Percentiles rank a stretch among this genome's conserved stretches.
These are phyloP conservation scores for Xylariomycetidae sp. DNA, from an alignment of 2,329 filamentous ascomycete species.

Conservation along the genomic window DNA sequence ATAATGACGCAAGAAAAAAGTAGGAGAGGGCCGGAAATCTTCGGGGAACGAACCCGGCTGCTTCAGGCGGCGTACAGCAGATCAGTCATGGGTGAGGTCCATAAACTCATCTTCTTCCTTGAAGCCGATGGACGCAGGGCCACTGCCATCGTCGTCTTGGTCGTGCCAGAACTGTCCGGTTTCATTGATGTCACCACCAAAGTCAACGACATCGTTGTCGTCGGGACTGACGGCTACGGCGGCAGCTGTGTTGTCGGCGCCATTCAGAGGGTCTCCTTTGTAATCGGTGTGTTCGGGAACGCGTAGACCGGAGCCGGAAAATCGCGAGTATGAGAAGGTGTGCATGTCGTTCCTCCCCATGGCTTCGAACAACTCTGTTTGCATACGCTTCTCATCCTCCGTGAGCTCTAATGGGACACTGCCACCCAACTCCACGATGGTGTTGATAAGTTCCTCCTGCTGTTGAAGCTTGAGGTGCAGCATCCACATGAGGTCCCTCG, in stretches of 20 bases:
- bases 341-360: conserved; percentile 73
- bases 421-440: conserved; percentile 67
- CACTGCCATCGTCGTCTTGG: conserved; percentile 67
- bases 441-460: conserved; percentile 79
- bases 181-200: conserved; percentile 44
- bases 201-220: conserved; percentile 31
- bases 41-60: no score
- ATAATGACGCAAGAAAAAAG: no score
- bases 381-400: conserved; percentile 94
- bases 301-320: conserved; percentile 76
- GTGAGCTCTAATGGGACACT: conserved; percentile 75
- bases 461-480: conserved; percentile 83
- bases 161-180: conserved; percentile 61
- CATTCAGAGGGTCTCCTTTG: conserved; percentile 70
- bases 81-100: conserved; percentile 54
- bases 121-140: conserved; percentile 64
- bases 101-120: conserved; percentile 97
- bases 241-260: conserved; percentile 34
- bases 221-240: conserved; percentile 50
- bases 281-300: conserved; percentile 93
- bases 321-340: conserved; percentile 80
- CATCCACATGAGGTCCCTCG: conserved; percentile 96
- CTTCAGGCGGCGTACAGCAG: no score
- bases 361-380: conserved; percentile 83
- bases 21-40: no score